Base-by-base conservation (phyloP, 768 basidiomycete genomes). In the Hysterangium stoloniferum region DNA sequence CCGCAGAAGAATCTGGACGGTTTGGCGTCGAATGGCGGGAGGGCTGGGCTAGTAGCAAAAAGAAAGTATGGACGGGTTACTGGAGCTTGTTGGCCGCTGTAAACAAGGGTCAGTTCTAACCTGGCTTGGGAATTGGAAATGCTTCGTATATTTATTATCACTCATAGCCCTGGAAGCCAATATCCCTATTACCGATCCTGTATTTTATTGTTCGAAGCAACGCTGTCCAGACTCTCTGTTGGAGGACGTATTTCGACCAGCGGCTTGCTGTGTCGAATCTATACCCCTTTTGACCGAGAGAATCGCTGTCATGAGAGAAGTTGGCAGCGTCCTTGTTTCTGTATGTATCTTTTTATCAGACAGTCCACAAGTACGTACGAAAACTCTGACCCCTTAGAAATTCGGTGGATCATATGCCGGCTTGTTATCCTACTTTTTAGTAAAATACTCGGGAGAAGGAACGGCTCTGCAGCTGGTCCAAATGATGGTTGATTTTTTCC, bases 51-150 rank as follows among this genome's bases (percentile, higher is more conserved):
- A 68, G 66, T n/a, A 62, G 72, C 5, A 65, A 67, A n/a, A 70
- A 54, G 36, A 71, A 68, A 33, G 68, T 83, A 20, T 82, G 79
- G 64, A 90, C 86, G 0, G 91, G 91, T 0, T 95, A 95, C 59
- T 90, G 88, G 86, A 85, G 84, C 54, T 69, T 94, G 4, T 79
- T 91, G 7, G 89, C 92, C 28, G 79, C 87, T 1, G 61, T 93
- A n/a, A 79, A 92, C 61, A 70, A 83, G 73, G 90, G 89, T 87
- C 55, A 34, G 68, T 55, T 24, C 31, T 17, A 32, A 11, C 8
- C 6, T 15, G 34, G 24, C 25, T 43, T 24, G 50, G 53, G 36
- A 24, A 12, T 52, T 22, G 31, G 17, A 28, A 27, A 24, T 27
- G 52, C 19, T 15, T 12, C 28, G 33, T 29, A 15, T 41, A 38